Conservation (phyloP, 345 rosid genomes). For the Eucalyptus lansdowneana region DNA sequence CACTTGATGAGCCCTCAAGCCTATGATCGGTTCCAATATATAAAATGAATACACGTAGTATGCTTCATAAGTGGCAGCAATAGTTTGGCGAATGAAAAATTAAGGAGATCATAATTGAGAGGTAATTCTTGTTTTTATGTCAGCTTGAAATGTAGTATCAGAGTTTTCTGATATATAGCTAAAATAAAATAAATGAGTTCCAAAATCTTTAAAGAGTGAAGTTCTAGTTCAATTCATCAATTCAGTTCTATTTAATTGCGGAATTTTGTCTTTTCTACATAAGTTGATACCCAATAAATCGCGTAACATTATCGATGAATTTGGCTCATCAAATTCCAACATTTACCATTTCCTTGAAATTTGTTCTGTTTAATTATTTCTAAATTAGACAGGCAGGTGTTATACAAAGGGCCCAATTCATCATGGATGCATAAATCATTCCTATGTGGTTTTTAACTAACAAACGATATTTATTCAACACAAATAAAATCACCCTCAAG, state of each 20-base stretch:
- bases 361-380: not conserved
- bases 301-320: not conserved
- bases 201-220: not conserved
- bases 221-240: not conserved
- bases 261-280: not conserved
- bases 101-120: not conserved
- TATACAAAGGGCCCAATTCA: not conserved
- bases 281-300: not conserved
- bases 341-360: not conserved
- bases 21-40: not conserved
- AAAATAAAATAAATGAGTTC: not conserved
- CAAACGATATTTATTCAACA: too few species aligned
- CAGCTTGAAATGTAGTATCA: accelerated
- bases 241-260: not conserved
- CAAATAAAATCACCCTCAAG: too few species aligned
- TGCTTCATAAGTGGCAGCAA: not conserved
- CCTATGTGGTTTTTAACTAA: too few species aligned
- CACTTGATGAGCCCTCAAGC: not conserved
- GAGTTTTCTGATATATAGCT: not conserved
- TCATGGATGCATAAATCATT: not conserved
- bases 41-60: not conserved
- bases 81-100: not conserved
- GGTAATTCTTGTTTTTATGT: not conserved
- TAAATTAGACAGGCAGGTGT: accelerated
- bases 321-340: not conserved